Percentiles rank a stretch among this genome's conserved stretches.
Conservation (phyloP, 805 yeast species). For the Wickerhamiella sergipiensis region DNA sequence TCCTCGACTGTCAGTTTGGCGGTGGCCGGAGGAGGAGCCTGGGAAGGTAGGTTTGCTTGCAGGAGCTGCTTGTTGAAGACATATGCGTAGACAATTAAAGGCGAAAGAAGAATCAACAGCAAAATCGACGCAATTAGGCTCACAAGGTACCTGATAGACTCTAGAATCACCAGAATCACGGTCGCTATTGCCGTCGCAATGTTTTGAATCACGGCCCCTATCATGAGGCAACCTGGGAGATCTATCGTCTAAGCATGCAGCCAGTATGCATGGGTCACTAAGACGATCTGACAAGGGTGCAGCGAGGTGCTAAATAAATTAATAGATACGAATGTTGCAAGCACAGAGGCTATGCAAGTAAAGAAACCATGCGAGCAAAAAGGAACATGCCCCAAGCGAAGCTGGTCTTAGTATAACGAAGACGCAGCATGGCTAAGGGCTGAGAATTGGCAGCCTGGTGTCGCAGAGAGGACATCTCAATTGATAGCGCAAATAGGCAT, state of each 20-base stretch:
- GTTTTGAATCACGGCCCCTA: background rate
- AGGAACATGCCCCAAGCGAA: no score
- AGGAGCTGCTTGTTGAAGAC: background rate
- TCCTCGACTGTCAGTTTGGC: background rate
- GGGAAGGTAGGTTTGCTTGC: background rate
- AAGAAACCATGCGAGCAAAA: no score
- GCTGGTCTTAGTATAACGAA: no score
- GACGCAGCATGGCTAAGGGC: no score
- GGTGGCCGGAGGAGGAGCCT: background rate
- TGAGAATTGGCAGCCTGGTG: background rate
- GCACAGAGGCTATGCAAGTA: no score
- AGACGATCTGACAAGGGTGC: background rate
- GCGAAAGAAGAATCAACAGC: background rate
- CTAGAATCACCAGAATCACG: background rate
- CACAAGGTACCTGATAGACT: background rate
- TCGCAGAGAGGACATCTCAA: background rate
- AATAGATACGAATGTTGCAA: no score
- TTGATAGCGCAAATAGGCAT: background rate
- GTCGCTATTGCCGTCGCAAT: background rate
- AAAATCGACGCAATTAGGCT: background rate
- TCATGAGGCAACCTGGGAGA: background rate
- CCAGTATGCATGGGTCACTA: background rate
- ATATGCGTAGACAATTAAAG: background rate
- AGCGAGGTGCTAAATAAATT: no score
- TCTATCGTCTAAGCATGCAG: background rate